Evolutionary conservation across 1,284 basidiomycete genomes (phyloP).

Genomic region (Tilletia setariae): DNA sequence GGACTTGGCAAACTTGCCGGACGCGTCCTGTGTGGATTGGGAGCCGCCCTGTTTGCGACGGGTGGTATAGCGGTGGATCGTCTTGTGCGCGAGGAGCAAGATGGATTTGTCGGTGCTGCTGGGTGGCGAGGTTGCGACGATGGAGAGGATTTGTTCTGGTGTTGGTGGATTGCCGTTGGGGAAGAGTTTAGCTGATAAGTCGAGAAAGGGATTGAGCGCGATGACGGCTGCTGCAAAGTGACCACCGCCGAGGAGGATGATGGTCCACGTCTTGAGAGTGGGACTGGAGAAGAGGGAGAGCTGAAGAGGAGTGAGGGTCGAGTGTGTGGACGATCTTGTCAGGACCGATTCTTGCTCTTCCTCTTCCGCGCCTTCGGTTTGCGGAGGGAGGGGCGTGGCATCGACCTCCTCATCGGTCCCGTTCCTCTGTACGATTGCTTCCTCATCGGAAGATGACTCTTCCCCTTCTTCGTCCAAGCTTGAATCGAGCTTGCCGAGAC

Average conservation of each 20-base stretch:
- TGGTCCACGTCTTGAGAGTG: conserved; percentile 70
- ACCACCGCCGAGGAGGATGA: conserved; percentile 94
- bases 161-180: conserved; percentile 10
- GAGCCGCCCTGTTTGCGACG: conserved; percentile 96
- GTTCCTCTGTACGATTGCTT: background rate
- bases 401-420: background rate
- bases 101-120: conserved; percentile 46
- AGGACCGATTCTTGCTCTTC: background rate
- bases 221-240: conserved; percentile 93
- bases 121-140: background rate
- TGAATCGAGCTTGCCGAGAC: background rate
- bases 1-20: conserved; percentile 83
- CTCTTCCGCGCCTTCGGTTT: too few relatives aligned
- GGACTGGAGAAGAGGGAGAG: conserved; percentile 18
- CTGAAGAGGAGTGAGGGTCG: conserved; percentile 7
- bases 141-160: conserved; percentile 6
- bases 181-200: conserved; percentile 15
- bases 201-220: conserved; percentile 56
- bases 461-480: conserved; percentile 8
- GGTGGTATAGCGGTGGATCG: conserved; percentile 97
- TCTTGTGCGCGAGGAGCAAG: conserved; percentile 84
- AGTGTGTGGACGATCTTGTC: background rate
- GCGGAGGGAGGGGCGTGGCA: background rate
- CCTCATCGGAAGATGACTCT: background rate
- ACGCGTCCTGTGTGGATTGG: conserved; percentile 85